Base-by-base conservation (phyloP, 2,329 filamentous ascomycete species). In the Fusarium illudens region DNA sequence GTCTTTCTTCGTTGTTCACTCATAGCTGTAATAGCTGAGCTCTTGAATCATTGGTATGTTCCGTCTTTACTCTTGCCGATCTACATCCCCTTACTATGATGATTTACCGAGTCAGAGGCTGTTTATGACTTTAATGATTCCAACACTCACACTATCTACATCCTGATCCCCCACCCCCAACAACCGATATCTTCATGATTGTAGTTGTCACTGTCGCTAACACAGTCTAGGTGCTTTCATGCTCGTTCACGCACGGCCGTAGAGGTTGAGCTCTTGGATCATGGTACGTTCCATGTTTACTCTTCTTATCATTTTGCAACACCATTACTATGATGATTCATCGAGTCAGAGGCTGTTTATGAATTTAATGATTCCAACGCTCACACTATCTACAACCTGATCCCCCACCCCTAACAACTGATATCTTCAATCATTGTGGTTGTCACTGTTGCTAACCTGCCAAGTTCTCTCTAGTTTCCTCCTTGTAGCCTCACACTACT, bases 341-440 rank as follows among this genome's bases (percentile, higher is more conserved):
- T 75, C 78, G 79, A 81, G 79, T 79, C 78, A 80, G 79, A 81
- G 79, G 79, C 79, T 81, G 79, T 81, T 81, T 81, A 81, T 81
- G 79, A 81, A 74, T 56, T 60, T 62, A 37, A 64, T 79, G 76
- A 78, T 79, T 79, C 71, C 65, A 74, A 75, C 70, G 58, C 73
- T 76, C 74, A 79, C 64, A 64, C 62, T 63, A 67, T 72, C 68
- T 71, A 71, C 60, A 64, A 64, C 64, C 64, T 67, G 64, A 67
- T 55, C 50, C 60, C 36, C 46, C 29, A 2, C 9, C 10, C 29
- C 10, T 34, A 19, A 36, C 29, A 30, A 53, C 17, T 30, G 33
- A 30, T 11, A 36, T 42, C 10, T 44, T 56, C 33, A 8, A 68
- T 30, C 22, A 10, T 9, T 19, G 6, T 53, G 12, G n/a, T 20